These are phyloP conservation scores for Begonia masoniana DNA, from an alignment of 306 rosid species.

Conservation along the genomic window DNA sequence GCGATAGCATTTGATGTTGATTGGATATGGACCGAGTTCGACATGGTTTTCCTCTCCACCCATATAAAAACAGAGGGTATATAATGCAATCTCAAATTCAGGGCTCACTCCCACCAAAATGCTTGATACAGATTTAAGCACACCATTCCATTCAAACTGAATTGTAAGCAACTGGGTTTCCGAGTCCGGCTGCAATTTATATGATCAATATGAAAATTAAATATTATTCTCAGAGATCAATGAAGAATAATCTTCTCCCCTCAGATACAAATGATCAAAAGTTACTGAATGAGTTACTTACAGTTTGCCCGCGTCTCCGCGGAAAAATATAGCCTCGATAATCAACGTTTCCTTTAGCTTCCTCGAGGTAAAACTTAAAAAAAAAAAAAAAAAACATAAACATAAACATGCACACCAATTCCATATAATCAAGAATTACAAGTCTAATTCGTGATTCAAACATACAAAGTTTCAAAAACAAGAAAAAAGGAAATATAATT, in stretches of 20 bases:
- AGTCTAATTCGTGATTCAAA: too few relatives aligned
- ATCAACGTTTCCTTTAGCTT: conserved; percentile 71
- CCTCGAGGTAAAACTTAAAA: conserved; percentile 80
- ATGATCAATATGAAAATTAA: too few relatives aligned
- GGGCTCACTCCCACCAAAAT: conserved; percentile 95
- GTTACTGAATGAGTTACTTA: conserved; percentile 28
- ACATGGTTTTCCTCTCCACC: conserved; percentile 73
- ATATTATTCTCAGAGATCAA: too few relatives aligned
- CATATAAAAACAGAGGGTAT: conserved; percentile 63
- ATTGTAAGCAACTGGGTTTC: conserved; percentile 80
- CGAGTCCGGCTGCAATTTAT: conserved; percentile 71
- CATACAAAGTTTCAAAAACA: too few relatives aligned
- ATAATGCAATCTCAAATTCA: conserved; percentile 87
- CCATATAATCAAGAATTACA: too few relatives aligned
- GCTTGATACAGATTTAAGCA: conserved; percentile 86
- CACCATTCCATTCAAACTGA: conserved; percentile 95
- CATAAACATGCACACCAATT: too few relatives aligned
- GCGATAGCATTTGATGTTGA: conserved; percentile 77
- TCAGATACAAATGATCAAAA: not conserved
- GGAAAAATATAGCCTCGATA: conserved; percentile 95
- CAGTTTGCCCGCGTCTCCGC: conserved; percentile 54
- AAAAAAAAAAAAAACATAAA: conserved; percentile 7
- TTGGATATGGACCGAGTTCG: conserved; percentile 74
- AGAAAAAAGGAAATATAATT: too few relatives aligned
- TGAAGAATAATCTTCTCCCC: too few relatives aligned